phyloP scores from a whole-genome alignment of 495 filamentous ascomycete species.

The Aspergillus avenaceus region DNA sequence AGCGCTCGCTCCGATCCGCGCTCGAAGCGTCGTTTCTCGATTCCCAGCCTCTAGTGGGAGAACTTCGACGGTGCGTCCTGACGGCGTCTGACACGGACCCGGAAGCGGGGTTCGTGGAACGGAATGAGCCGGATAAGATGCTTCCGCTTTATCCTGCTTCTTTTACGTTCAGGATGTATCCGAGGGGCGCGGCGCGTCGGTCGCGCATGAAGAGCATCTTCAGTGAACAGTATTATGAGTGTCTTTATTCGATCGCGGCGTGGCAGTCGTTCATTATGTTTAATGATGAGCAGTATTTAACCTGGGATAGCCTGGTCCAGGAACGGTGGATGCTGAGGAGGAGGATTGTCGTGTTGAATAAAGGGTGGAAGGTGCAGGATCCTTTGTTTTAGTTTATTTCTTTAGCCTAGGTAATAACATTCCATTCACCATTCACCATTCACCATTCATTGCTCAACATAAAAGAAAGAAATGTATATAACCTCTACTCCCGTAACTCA shows the following conservation, averaged over 20 bases:
- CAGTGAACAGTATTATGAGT: constrained; percentile 4
- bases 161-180: constrained; percentile 8
- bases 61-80: too few relatives aligned
- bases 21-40: too few relatives aligned
- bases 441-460: too few relatives aligned
- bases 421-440: too few relatives aligned
- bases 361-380: background rate
- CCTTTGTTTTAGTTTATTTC: background rate
- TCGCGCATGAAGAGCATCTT: constrained; percentile 3
- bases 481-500: too few relatives aligned
- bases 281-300: background rate
- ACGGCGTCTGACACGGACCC: too few relatives aligned
- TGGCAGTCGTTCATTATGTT: background rate
- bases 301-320: background rate
- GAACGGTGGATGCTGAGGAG: background rate
- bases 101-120: too few relatives aligned
- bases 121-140: too few relatives aligned
- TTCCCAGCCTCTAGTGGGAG: too few relatives aligned
- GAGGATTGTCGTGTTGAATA: background rate
- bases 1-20: too few relatives aligned
- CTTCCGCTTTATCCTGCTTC: too few relatives aligned
- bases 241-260: background rate
- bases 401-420: background rate
- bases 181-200: constrained; percentile 4
- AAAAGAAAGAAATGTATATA: too few relatives aligned